Conservation (phyloP, 164 flowering plant species). For the Cinnamomum chago region DNA sequence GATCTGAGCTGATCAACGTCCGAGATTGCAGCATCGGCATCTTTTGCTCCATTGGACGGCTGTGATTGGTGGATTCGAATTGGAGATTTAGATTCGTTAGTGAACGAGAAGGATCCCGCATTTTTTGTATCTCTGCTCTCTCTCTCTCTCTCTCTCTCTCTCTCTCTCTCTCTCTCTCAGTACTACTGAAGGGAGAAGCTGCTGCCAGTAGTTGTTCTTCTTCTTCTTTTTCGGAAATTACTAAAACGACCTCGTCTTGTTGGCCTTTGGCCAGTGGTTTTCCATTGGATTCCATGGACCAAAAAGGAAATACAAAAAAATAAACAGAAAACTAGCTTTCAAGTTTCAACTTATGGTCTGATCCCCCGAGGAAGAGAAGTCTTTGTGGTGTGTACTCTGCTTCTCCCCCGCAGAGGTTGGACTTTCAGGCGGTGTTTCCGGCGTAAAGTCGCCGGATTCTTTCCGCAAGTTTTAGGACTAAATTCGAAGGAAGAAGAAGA, state of each 20-base stretch:
- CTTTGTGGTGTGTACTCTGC: no score
- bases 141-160: no score
- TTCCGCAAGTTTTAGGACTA: no score
- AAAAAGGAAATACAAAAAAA: no score
- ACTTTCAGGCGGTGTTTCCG: no score
- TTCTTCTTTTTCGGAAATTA: conserved; percentile 14
- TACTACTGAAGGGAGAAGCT: conserved; percentile 4
- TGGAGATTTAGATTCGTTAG: conserved; percentile 3
- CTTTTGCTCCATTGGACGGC: not conserved
- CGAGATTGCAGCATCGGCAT: not conserved
- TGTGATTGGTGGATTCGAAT: not conserved
- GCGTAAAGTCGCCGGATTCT: no score
- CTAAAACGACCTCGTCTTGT: conserved; percentile 27
- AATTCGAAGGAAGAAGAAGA: no score
- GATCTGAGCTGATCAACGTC: not conserved
- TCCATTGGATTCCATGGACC: no score
- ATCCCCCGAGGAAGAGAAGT: no score
- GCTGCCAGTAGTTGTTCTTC: conserved; percentile 5
- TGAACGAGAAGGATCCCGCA: not conserved
- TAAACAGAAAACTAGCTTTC: no score
- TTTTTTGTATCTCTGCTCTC: not conserved
- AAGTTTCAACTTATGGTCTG: no score
- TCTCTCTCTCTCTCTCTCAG: not conserved
- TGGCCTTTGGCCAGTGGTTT: not conserved
- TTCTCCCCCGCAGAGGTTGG: no score